Evolutionary conservation across 179 eudicot genomes (phyloP).

Genomic region (Vitellaria paradoxa): DNA sequence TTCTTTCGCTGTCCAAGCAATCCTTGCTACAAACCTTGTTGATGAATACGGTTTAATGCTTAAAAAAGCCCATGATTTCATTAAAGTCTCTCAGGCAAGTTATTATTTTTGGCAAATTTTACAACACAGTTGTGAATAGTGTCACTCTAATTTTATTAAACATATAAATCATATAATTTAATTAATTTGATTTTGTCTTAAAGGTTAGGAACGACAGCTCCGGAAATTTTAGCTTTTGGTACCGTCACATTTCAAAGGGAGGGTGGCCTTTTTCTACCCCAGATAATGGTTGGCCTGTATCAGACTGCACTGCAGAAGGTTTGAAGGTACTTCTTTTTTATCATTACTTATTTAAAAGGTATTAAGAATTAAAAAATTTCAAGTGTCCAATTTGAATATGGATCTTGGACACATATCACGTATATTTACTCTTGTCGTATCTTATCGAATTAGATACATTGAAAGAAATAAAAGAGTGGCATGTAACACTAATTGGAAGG

Average conservation of each 20-base stretch:
- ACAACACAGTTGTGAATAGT: neutral
- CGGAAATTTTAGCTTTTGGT: conserved; percentile 28
- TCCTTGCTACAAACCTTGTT: conserved; percentile 41
- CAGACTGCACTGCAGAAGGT: conserved; percentile 45
- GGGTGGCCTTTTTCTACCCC: conserved; percentile 46
- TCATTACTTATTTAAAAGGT: neutral
- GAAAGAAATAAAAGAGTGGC: too few relatives aligned
- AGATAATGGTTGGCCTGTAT: conserved; percentile 42
- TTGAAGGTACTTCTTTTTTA: conserved; percentile 22
- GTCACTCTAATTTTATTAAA: neutral
- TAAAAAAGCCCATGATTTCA: conserved; percentile 45
- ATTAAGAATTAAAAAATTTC: neutral
- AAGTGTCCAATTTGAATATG: neutral
- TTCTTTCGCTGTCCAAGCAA: conserved; percentile 57
- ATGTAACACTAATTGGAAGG: neutral
- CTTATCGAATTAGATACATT: too few relatives aligned
- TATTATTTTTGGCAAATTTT: neutral
- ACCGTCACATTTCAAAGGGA: conserved; percentile 38
- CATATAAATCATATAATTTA: neutral
- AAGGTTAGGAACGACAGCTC: conserved; percentile 24
- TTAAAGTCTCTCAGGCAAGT: conserved; percentile 38
- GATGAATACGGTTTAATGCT: conserved; percentile 51
- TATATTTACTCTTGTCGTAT: too few relatives aligned
- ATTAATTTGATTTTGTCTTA: conserved; percentile 16
- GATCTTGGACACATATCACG: too few relatives aligned